These are phyloP conservation scores for Ophioceras dolichostomum DNA, from an alignment of 2,329 filamentous ascomycete species.

Conservation along the genomic window DNA sequence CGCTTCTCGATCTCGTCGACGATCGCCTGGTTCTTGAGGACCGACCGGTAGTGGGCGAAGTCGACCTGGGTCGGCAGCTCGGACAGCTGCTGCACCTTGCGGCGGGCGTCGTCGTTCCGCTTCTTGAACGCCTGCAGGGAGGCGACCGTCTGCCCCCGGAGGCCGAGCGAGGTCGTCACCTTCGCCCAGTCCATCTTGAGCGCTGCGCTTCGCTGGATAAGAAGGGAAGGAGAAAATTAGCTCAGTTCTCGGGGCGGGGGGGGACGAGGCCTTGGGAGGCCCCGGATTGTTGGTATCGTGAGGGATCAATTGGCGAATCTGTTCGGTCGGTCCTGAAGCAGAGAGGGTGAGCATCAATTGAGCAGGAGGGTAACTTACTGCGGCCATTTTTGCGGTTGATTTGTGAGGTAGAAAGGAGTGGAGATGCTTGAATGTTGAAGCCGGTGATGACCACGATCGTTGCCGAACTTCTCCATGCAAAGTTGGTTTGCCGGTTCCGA, in stretches of 20 bases:
- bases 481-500: not conserved
- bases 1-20: constrained; percentile 96
- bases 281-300: not conserved
- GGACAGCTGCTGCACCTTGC: constrained; percentile 74
- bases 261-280: not conserved
- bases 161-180: constrained; percentile 85
- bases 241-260: constrained; percentile 19
- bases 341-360: not conserved
- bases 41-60: constrained; percentile 81
- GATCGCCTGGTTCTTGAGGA: constrained; percentile 93
- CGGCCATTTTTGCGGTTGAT: constrained; percentile 50
- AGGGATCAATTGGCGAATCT: not conserved
- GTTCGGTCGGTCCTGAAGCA: not conserved
- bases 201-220: constrained; percentile 77
- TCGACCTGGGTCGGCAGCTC: constrained; percentile 81
- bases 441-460: constrained; percentile 1
- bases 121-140: constrained; percentile 97
- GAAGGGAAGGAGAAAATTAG: constrained; percentile 34
- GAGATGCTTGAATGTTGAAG: constrained; percentile 28
- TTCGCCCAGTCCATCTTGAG: constrained; percentile 99
- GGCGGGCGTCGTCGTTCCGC: constrained; percentile 97
- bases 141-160: constrained; percentile 85
- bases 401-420: constrained; percentile 31
- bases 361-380: constrained; percentile 40
- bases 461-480: constrained; percentile 2